phyloP scores from a whole-genome alignment of 208 protist species.

The Leishmania braziliensis region DNA sequence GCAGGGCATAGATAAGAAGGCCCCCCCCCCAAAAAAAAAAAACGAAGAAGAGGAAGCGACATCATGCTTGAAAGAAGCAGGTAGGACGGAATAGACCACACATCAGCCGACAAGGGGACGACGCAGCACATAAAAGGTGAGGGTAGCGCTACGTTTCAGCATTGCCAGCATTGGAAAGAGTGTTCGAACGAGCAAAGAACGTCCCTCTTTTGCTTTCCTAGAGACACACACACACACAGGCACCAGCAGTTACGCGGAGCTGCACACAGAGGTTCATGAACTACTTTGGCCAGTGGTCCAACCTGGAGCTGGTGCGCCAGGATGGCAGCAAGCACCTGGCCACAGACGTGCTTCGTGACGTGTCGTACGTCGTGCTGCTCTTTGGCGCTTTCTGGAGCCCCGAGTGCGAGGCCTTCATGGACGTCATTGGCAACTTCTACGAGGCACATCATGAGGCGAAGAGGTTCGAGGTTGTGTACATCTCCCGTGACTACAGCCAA shows the following conservation, averaged over 20 bases:
- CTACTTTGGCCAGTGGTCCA: slow-evolving; percentile 55
- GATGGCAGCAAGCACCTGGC: slow-evolving; percentile 30
- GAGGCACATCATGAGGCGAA: slow-evolving; percentile 24
- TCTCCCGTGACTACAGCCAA: slow-evolving; percentile 30
- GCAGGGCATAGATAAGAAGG: too few relatives aligned
- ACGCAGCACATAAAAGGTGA: background rate
- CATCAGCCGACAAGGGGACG: background rate
- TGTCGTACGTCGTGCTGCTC: slow-evolving; percentile 35
- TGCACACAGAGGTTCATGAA: slow-evolving; percentile 21
- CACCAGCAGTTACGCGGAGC: background rate
- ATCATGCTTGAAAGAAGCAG: background rate
- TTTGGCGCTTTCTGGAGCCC: slow-evolving; percentile 36
- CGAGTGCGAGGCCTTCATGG: slow-evolving; percentile 22
- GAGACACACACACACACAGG: background rate
- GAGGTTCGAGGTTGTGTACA: slow-evolving; percentile 28
- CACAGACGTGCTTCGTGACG: slow-evolving; percentile 23
- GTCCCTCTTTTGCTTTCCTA: background rate
- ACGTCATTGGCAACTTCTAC: slow-evolving; percentile 32
- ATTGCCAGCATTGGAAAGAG: background rate
- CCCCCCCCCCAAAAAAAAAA: too few relatives aligned
- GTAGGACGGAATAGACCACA: background rate
- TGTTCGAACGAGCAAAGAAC: background rate
- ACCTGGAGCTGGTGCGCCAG: slow-evolving; percentile 33
- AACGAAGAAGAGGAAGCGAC: background rate
- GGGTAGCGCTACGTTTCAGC: background rate